A percentile compares a stretch with the other conserved stretches of the same genome.
Evolutionary conservation across 768 basidiomycete species (phyloP).

Genomic region (Suillus subaureus): DNA sequence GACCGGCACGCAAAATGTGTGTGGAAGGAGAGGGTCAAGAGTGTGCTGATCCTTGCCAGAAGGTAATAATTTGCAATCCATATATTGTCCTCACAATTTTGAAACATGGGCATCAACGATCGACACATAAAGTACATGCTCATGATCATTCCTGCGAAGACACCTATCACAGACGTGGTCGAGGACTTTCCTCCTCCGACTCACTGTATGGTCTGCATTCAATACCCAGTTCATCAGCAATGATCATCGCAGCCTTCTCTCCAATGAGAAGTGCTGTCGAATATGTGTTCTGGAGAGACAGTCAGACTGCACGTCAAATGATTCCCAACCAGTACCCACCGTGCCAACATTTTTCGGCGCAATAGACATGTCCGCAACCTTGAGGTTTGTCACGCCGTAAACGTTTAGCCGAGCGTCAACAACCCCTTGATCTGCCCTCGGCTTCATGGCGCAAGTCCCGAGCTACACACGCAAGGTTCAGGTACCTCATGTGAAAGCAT

Average conservation of each 20-base stretch:
- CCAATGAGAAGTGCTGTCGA: slow-evolving; percentile 45
- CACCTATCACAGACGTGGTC: background rate
- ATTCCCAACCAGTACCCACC: slow-evolving; percentile 14
- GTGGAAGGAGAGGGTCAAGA: too few relatives aligned
- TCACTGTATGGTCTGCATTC: background rate
- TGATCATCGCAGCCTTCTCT: slow-evolving; percentile 59
- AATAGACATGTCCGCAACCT: slow-evolving; percentile 56
- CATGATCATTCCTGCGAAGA: background rate
- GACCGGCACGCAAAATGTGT: too few relatives aligned
- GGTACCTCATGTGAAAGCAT: slow-evolving; percentile 9
- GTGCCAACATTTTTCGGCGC: slow-evolving; percentile 36
- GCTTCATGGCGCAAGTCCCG: slow-evolving; percentile 71
- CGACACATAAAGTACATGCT: background rate
- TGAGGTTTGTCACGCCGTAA: slow-evolving; percentile 58
- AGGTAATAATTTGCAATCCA: background rate
- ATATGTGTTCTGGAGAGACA: slow-evolving; percentile 36
- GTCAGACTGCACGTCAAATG: background rate
- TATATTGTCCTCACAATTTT: background rate
- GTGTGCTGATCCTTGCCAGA: background rate
- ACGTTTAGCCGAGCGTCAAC: slow-evolving; percentile 63
- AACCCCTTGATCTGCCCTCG: slow-evolving; percentile 57
- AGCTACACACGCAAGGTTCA: slow-evolving; percentile 40
- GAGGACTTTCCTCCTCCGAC: background rate
- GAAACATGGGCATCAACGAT: background rate
- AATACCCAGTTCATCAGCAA: slow-evolving; percentile 51